A percentile compares a stretch with the other conserved stretches of the same genome.
Conservation (phyloP, 495 filamentous ascomycete genomes). For the Xylaria palmicola region DNA sequence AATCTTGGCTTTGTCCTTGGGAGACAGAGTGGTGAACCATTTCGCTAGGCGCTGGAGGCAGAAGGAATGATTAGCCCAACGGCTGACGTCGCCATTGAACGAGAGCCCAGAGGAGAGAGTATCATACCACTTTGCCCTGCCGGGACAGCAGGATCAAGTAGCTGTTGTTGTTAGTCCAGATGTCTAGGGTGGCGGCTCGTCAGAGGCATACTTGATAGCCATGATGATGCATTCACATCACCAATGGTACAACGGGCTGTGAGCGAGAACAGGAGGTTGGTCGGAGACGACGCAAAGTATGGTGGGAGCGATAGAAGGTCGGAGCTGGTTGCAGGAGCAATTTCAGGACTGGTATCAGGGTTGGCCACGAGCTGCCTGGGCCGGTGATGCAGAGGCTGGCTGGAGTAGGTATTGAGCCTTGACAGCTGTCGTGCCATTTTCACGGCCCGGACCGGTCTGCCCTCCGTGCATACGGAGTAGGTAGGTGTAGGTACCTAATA, state of each 20-base stretch:
- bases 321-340: conserved; percentile 18
- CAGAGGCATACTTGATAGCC: conserved; percentile 45
- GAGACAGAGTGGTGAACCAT: conserved; percentile 98
- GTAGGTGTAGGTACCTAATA: no score
- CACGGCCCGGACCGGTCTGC: not conserved
- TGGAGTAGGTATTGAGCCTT: no score
- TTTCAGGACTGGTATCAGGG: conserved; percentile 23
- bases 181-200: not conserved
- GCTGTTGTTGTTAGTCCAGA: conserved; percentile 54
- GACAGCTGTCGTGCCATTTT: not conserved
- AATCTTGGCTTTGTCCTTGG: conserved; percentile 99
- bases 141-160: conserved; percentile 96
- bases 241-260: conserved; percentile 19
- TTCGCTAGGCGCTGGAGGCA: conserved; percentile 86
- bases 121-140: conserved; percentile 95
- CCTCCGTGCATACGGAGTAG: no score
- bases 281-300: not conserved
- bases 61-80: conserved; percentile 31
- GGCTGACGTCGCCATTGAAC: conserved; percentile 16
- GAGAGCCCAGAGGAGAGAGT: conserved; percentile 42
- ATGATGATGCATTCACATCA: conserved; percentile 42
- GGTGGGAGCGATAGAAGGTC: not conserved
- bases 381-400: no score
- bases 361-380: conserved; percentile 30
- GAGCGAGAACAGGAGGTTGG: not conserved